Evolutionary conservation across 176 grass and related monocot species (phyloP).

Genomic region (Melocanna baccifera): DNA sequence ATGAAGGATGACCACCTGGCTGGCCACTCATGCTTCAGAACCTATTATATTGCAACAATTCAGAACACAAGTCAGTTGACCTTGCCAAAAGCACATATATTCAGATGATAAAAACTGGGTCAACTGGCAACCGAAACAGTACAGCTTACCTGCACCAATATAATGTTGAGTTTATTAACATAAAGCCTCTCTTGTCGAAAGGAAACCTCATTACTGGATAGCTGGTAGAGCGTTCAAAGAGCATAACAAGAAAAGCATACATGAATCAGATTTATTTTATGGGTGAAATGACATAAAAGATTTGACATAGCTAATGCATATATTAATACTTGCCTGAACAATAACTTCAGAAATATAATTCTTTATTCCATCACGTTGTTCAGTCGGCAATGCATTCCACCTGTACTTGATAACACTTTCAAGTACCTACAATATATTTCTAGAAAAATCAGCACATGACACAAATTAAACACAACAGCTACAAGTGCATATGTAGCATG

Average conservation of each 20-base stretch:
- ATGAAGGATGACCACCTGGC: constrained; percentile 88
- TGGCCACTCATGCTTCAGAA: constrained; percentile 98
- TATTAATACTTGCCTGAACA: constrained; percentile 59
- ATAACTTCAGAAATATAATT: constrained; percentile 98
- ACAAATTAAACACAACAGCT: neutral
- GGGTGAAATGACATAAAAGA: neutral
- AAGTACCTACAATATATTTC: constrained; percentile 61
- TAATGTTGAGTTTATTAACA: constrained; percentile 98
- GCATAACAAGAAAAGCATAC: neutral
- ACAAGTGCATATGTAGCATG: neutral
- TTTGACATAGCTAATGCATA: constrained; percentile 2
- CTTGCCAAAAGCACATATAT: neutral
- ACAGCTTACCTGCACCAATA: constrained; percentile 84
- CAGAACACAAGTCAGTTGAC: constrained; percentile 1
- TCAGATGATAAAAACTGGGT: neutral
- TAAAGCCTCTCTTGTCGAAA: constrained; percentile 96
- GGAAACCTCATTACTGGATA: constrained; percentile 83
- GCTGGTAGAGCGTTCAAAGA: constrained; percentile 43
- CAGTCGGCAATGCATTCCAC: constrained; percentile 89
- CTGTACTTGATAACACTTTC: constrained; percentile 99
- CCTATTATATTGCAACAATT: constrained; percentile 50
- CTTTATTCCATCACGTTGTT: constrained; percentile 98
- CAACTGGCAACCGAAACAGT: constrained; percentile 7
- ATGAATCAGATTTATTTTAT: constrained; percentile 22
- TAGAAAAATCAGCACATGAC: constrained; percentile 28